Percentiles rank a stretch among this genome's conserved stretches.
Conservation (phyloP, 116 monocot genomes). For the Posidonia oceanica region DNA sequence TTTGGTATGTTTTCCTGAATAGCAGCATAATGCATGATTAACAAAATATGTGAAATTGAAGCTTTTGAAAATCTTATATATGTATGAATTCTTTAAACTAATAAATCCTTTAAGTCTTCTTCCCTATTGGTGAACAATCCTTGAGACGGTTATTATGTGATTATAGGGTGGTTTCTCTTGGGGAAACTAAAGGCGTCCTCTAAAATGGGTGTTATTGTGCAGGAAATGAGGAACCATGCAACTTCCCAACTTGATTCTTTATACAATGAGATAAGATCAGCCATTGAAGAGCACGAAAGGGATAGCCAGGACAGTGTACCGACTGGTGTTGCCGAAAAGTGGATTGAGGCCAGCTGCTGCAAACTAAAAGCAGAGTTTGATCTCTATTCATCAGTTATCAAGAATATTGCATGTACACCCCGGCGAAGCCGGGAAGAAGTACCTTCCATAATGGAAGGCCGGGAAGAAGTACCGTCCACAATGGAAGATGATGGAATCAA, state of each 20-base stretch:
- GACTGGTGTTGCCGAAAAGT: slow-evolving; percentile 65
- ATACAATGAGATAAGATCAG: slow-evolving; percentile 78
- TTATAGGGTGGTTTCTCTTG: too few species aligned
- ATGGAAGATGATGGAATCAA: slow-evolving; percentile 6
- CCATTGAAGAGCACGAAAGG: slow-evolving; percentile 81
- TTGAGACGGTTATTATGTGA: too few species aligned
- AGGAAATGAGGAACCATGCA: slow-evolving; percentile 52
- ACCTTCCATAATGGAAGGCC: neutral
- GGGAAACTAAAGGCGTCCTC: too few species aligned
- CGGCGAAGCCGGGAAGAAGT: neutral
- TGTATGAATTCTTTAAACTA: too few species aligned
- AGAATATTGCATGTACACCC: slow-evolving; percentile 34
- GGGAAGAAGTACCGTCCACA: neutral
- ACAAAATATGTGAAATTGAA: too few species aligned
- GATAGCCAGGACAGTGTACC: slow-evolving; percentile 80
- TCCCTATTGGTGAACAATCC: too few species aligned
- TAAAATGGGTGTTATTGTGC: neutral
- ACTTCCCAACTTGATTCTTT: slow-evolving; percentile 35
- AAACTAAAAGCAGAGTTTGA: slow-evolving; percentile 76
- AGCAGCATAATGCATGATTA: too few species aligned
- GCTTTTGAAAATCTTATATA: too few species aligned
- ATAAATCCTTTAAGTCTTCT: too few species aligned
- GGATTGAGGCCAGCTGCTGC: slow-evolving; percentile 69
- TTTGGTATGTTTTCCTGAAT: too few species aligned
- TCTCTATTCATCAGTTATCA: slow-evolving; percentile 47